phyloP scores from a whole-genome alignment of 805 yeast species.

The Scheffersomyces spartinae region DNA sequence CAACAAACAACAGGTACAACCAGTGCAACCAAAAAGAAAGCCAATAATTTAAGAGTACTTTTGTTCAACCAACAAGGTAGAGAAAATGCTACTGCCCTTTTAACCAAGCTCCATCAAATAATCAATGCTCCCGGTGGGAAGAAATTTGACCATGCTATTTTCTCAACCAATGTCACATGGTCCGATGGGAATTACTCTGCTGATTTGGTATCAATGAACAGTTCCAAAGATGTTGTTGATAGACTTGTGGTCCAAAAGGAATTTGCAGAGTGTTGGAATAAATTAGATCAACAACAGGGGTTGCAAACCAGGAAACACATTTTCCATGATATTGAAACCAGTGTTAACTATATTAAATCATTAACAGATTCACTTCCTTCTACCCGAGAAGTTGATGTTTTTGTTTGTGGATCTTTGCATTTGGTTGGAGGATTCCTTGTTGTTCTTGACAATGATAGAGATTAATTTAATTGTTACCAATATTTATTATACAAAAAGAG shows the following conservation, averaged over 20 bases:
- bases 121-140: constrained; percentile 23
- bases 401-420: constrained; percentile 90
- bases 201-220: constrained; percentile 80
- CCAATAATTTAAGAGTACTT: too few relatives aligned
- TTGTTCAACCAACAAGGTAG: constrained; percentile 93
- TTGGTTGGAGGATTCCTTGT: constrained; percentile 89
- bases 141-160: constrained; percentile 64
- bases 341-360: constrained; percentile 43
- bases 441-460: constrained; percentile 49
- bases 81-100: constrained; percentile 56
- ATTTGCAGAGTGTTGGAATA: constrained; percentile 60
- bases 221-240: constrained; percentile 67
- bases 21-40: constrained; percentile 19
- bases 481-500: too few relatives aligned
- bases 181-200: constrained; percentile 65
- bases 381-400: constrained; percentile 43
- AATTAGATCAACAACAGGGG: constrained; percentile 28
- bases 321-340: constrained; percentile 65
- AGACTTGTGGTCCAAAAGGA: constrained; percentile 70
- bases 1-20: constrained; percentile 7
- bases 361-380: constrained; percentile 29
- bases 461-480: constrained; percentile 6
- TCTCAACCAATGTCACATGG: constrained; percentile 91
- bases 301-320: constrained; percentile 33
- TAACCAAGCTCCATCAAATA: constrained; percentile 38